Percentiles rank a stretch among this genome's conserved stretches.
phyloP scores from a whole-genome alignment of 352 stramenopile species.

The Blastocystis sp. region DNA sequence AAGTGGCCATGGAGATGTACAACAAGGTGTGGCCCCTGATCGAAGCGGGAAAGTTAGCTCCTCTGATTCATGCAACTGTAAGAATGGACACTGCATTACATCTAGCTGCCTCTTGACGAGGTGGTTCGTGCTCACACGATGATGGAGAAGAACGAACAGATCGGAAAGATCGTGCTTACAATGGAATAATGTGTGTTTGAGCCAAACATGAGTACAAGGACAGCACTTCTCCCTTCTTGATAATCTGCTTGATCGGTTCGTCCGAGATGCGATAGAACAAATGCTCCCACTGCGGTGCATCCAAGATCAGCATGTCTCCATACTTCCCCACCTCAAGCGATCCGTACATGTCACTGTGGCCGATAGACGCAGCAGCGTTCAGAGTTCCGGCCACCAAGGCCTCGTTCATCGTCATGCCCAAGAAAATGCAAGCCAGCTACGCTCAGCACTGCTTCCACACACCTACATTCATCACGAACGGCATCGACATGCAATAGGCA shows the following conservation, averaged over 20 bases:
- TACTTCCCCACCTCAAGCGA: conserved; percentile 74
- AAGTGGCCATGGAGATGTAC: conserved; percentile 60
- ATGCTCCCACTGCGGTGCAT: conserved; percentile 73
- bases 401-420: conserved; percentile 77
- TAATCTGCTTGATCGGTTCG: conserved; percentile 72
- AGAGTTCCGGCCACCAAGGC: conserved; percentile 74
- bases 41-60: conserved; percentile 51
- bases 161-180: conserved; percentile 63
- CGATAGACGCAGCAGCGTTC: conserved; percentile 75
- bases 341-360: conserved; percentile 71
- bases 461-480: conserved; percentile 70
- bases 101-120: conserved; percentile 60
- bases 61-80: conserved; percentile 61
- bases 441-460: neutral
- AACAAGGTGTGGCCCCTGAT: conserved; percentile 62
- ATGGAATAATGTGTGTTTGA: conserved; percentile 34
- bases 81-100: neutral
- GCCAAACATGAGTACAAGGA: neutral
- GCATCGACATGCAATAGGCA: conserved; percentile 76
- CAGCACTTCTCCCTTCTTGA: conserved; percentile 69
- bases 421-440: conserved; percentile 76
- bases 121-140: conserved; percentile 60
- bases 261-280: conserved; percentile 78
- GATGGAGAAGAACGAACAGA: conserved; percentile 63
- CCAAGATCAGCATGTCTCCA: conserved; percentile 71